Base-by-base conservation (phyloP, 352 stramenopile species). In the Aphanomyces cochlioides region DNA sequence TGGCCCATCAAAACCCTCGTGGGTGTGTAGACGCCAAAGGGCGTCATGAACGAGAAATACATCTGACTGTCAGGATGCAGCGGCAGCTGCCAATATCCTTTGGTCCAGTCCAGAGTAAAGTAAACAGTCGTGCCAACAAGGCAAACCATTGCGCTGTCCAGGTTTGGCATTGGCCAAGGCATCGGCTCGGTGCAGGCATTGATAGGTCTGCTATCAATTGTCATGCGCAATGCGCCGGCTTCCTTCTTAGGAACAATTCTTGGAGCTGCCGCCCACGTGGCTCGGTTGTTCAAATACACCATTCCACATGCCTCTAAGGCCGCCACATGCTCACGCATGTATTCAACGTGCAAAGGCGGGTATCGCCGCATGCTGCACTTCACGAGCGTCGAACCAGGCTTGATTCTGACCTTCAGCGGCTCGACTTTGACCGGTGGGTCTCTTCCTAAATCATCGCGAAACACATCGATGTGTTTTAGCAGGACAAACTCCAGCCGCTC, bases 101-200 rank as follows among this genome's bases (percentile, higher is more conserved):
- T 38, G 50, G 65, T 67, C 56, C 66, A 72, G 3, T 72, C 66
- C 37, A 72, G 36, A 28, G 47, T 34, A 54, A 66, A 72, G 15
- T 15, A 48, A 15, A 48, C 43, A 8, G 43, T 48, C 43, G 43
- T 15, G 43, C 43, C 43, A 15, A 48, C 43, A 15, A 48, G 43
- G 43, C 43, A 48, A 8, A 48, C 43, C 43, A 48, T 48, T 8
- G 43, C 43, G 43, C 43, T 48, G 43, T 75, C 71, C 5, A 72
- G 2, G 7, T 67, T n/a, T 3, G 65, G 64, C 71, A 75, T 72
- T 1, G 71, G 61, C 71, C 64, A 72, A 15, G 41, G 61, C 74
- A 76, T 76, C 5, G 61, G 7, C 19, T 72, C 70, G 1, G 65
- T 78, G 3, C 61, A 15, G 15, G 69, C 73, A 34, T 78, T 78